These are phyloP conservation scores for Dendryphion nanum DNA, from an alignment of 2,329 filamentous ascomycete species.

Conservation along the genomic window DNA sequence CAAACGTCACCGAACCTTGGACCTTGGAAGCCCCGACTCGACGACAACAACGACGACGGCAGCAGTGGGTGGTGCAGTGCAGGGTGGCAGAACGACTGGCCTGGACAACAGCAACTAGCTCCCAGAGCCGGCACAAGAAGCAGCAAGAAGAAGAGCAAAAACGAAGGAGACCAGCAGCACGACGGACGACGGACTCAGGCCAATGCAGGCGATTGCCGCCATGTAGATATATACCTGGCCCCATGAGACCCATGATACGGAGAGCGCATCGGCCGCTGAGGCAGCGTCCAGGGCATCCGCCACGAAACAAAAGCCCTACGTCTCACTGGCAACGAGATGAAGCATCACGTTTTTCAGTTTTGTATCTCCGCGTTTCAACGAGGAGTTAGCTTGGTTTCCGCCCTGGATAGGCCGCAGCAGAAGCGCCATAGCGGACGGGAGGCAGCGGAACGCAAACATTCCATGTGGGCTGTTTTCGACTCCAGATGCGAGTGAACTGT, in stretches of 20 bases:
- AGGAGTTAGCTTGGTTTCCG: constrained; percentile 8
- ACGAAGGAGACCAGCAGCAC: too few relatives aligned
- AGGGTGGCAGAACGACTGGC: too few relatives aligned
- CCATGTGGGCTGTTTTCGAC: background rate
- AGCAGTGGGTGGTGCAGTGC: too few relatives aligned
- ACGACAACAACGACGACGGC: too few relatives aligned
- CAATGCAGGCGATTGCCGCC: too few relatives aligned
- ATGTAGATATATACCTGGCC: too few relatives aligned
- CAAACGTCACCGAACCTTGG: too few relatives aligned
- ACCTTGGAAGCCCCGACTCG: too few relatives aligned
- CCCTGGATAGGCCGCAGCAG: background rate
- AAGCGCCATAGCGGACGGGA: background rate
- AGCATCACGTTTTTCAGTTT: constrained; percentile 13
- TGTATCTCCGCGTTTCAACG: constrained; percentile 16
- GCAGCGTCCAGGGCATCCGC: background rate
- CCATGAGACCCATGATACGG: too few relatives aligned
- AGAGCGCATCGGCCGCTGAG: background rate
- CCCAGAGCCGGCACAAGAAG: background rate
- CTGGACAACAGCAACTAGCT: background rate
- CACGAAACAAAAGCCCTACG: constrained; percentile 6
- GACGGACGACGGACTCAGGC: too few relatives aligned
- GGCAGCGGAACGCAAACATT: constrained; percentile 1
- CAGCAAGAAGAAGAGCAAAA: too few relatives aligned
- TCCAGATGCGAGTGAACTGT: background rate
- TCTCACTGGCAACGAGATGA: constrained; percentile 13